Conservation (phyloP, 192 early-diverging fungal genomes). For the Backusella tuberculispora region DNA sequence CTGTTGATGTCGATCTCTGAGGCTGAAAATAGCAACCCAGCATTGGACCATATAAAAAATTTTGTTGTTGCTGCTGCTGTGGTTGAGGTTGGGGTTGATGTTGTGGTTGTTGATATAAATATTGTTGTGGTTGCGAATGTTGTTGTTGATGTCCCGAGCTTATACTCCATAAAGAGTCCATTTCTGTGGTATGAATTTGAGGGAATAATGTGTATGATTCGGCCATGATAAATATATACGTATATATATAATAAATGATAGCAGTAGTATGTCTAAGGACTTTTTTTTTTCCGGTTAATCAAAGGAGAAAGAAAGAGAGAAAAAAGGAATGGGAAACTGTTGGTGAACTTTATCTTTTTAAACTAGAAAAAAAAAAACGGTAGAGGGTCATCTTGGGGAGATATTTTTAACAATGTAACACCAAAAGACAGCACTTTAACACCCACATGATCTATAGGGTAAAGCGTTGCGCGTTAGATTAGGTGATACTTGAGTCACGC, state of each 20-base stretch:
- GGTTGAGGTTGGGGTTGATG: neutral
- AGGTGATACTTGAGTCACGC: slow-evolving; percentile 14
- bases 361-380: neutral
- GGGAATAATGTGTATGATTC: slow-evolving; percentile 9
- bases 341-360: slow-evolving; percentile 4
- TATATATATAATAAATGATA: neutral
- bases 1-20: slow-evolving; percentile 10
- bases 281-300: neutral
- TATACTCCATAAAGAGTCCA: neutral
- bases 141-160: neutral
- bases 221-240: neutral
- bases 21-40: neutral
- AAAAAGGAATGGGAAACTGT: neutral
- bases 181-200: neutral
- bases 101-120: neutral
- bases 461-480: slow-evolving; percentile 8
- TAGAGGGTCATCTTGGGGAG: neutral
- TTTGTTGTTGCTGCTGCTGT: neutral
- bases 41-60: slow-evolving; percentile 9
- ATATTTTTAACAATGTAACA: slow-evolving; percentile 8
- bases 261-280: neutral
- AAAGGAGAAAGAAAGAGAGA: neutral
- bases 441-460: slow-evolving; percentile 10
- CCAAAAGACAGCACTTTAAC: slow-evolving; percentile 8
- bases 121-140: neutral